Evolutionary conservation across 2,329 filamentous ascomycete genomes (phyloP).

Genomic region (Periconia digitata): DNA sequence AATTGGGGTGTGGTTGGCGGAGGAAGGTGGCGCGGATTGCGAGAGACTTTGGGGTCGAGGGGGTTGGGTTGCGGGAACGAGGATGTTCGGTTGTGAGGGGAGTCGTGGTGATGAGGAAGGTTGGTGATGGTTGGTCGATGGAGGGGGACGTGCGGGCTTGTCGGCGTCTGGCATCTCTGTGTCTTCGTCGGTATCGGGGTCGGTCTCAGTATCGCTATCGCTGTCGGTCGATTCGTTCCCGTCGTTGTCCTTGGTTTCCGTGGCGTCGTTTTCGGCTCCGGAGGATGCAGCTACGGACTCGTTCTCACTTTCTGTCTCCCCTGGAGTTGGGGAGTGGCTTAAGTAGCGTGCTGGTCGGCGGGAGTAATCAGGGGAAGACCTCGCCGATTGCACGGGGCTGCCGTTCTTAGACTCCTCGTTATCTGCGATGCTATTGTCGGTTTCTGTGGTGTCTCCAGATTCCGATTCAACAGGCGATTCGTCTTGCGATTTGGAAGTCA

Average conservation of each 20-base stretch:
- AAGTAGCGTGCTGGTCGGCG: slow-evolving; percentile 24
- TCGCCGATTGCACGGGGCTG: slow-evolving; percentile 15
- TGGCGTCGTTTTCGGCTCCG: slow-evolving; percentile 3
- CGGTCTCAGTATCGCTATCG: not conserved
- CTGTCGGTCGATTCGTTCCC: slow-evolving; percentile 5
- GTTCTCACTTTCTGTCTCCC: slow-evolving; percentile 18
- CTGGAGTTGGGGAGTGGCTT: slow-evolving; percentile 25
- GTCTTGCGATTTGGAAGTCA: not conserved
- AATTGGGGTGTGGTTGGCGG: not conserved
- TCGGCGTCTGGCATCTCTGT: slow-evolving; percentile 10
- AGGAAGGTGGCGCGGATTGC: slow-evolving; percentile 12
- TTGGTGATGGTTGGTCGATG: slow-evolving; percentile 1
- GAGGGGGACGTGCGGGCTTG: not conserved
- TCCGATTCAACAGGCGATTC: not conserved
- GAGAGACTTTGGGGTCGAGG: slow-evolving; percentile 10
- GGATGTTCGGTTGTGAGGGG: slow-evolving; percentile 3
- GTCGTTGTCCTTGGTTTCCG: slow-evolving; percentile 10
- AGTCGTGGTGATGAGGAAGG: slow-evolving; percentile 17
- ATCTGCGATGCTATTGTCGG: slow-evolving; percentile 8
- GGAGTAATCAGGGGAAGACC: slow-evolving; percentile 22
- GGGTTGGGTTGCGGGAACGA: slow-evolving; percentile 8
- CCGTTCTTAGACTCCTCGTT: slow-evolving; percentile 15
- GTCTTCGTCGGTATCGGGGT: slow-evolving; percentile 12
- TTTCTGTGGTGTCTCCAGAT: not conserved
- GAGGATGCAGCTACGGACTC: slow-evolving; percentile 9